phyloP scores from a whole-genome alignment of 768 basidiomycete species.

The Suillus lakei region DNA sequence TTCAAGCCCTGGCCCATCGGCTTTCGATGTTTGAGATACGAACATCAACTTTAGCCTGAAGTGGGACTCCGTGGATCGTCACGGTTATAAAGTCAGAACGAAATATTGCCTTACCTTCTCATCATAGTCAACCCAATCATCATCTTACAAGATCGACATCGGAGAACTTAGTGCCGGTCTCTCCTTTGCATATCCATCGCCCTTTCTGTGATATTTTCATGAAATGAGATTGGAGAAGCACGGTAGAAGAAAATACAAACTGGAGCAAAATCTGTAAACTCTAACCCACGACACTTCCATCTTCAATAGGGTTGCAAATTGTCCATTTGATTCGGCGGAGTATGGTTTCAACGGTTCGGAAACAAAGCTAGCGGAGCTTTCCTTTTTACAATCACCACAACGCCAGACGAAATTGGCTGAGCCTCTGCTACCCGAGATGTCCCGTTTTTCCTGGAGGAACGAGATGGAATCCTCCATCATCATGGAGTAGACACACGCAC shows the following conservation, averaged over 20 bases:
- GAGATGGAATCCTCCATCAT: not conserved
- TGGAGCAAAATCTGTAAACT: conserved; percentile 81
- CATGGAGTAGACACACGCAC: conserved; percentile 41
- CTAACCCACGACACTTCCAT: conserved; percentile 89
- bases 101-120: conserved; percentile 65
- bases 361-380: conserved; percentile 80
- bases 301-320: conserved; percentile 66
- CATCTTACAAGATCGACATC: conserved; percentile 73
- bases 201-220: conserved; percentile 53
- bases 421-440: conserved; percentile 59
- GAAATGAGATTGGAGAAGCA: not conserved
- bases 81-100: too few species aligned
- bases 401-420: conserved; percentile 84
- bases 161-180: conserved; percentile 57
- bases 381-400: conserved; percentile 78
- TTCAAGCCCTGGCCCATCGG: conserved; percentile 68
- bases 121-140: conserved; percentile 87
- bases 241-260: conserved; percentile 41
- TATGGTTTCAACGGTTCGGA: conserved; percentile 39
- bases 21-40: conserved; percentile 70
- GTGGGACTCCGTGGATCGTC: conserved; percentile 5
- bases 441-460: conserved; percentile 59
- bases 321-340: conserved; percentile 58
- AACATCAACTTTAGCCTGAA: conserved; percentile 65
- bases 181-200: conserved; percentile 76